Base-by-base conservation (phyloP, 2,329 filamentous ascomycete species). In the Scedosporium boydii region DNA sequence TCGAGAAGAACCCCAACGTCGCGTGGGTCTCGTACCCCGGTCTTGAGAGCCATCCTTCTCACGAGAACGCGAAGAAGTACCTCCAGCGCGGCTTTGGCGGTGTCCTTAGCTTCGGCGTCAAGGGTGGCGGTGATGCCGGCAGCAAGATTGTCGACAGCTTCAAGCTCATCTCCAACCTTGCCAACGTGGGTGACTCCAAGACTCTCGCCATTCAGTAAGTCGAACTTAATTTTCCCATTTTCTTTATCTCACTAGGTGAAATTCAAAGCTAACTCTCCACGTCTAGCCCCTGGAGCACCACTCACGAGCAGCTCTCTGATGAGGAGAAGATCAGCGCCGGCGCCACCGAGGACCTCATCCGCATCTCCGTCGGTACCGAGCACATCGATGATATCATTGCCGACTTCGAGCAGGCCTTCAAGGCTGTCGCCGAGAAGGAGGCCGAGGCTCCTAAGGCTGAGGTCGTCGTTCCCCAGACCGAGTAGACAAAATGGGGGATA, bases 341-440 rank as follows among this genome's bases (percentile, higher is more conserved):
- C 69, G 91, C 95, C 10, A 95, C 91, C 16, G 87, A 90, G 82
- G 93, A 96, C 71, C 86, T 93, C 46, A 96, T 98, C 75, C 90
- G 93, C 66, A 95, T 98, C 71, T 97, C 93, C 0, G 93, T 97
- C 64, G 93, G 93, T 60, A 96, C 89, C 0, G 93, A 98, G 78
- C 92, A 97, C 74, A 96, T 98, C 72, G 93, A 96, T 78, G 93
- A 98, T 71, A 97, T 98, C 70, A 95, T 96, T 71, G 89, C 87
- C 69, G 93, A 98, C 76, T 97, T 98, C 73, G 88, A 93, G 75
- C 93, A 96, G 80, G 90, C 90, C 0, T 96, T 97, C 76, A 61
- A 61, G 59, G 55, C 12, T 5, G 26, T 29, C 16, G 23, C 48
- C 16, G 38, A 34, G 29, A 12, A 53, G 48, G 10, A 10, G 1